Base-by-base conservation (phyloP, 2,329 filamentous ascomycete genomes). In the Cladosporium halotolerans region DNA sequence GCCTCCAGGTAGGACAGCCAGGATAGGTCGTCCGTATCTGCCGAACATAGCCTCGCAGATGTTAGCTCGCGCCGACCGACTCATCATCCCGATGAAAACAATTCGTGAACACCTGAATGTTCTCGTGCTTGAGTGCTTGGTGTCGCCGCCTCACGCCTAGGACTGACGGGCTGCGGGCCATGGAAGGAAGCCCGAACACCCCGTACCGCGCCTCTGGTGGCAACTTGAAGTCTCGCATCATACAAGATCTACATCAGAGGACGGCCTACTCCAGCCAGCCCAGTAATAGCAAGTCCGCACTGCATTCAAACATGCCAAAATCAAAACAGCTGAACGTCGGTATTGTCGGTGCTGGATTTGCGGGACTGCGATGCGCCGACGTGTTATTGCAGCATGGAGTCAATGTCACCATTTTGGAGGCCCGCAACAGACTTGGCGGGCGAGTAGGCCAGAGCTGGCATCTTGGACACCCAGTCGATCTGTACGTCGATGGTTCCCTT, bases 331-430 rank as follows among this genome's bases (percentile, higher is more conserved):
- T 63, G 9, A 54, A 44, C 13, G 70, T 89, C 39, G 82, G 80
- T 32, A 73, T 90, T n/a, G 71, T 90, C 38, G 86, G 86, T 14
- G 85, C 84, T 38, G 86, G 86, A 4, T 74, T 89, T 23, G 78
- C 85, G 5, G 86, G 86, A 0, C 73, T 90, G n/a, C 77, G 85
- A 57, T 86, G 84, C 63, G 84, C 85, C 49, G 83, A 88, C 58
- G 67, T 88, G 2, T 71, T 90, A 0, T 70, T 87, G 2, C 76
- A 79, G 52, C 75, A 81, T 64, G 85, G 84, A 13, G 82, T 84
- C 62, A 73, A 77, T 38, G 85, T 89, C 10, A 87, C 85, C 0
- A 73, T 89, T 10, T 71, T 89, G 14, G 86, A 90, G 66, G 86
- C 80, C 8, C 76, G 86, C 13, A 69, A 84, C 62, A 77, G 86